These are phyloP conservation scores for Rhizoclosmatium sp. DNA, from an alignment of 192 early-diverging fungal species.

Conservation along the genomic window DNA sequence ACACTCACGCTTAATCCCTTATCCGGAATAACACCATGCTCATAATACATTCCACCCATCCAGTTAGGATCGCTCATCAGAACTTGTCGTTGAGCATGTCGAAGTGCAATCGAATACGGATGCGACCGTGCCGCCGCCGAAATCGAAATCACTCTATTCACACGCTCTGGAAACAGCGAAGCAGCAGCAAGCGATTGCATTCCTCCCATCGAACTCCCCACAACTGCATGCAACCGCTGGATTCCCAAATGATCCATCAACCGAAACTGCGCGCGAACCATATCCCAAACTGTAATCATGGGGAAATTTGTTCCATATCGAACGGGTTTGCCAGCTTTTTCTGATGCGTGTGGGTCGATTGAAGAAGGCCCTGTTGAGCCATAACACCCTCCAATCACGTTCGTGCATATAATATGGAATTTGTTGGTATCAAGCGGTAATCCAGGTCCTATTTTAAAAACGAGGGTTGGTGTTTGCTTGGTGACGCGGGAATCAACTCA, in stretches of 20 bases:
- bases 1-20: constrained; percentile 85
- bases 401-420: constrained; percentile 96
- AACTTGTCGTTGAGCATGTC: constrained; percentile 92
- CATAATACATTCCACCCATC: constrained; percentile 94
- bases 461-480: neutral
- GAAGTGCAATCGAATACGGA: constrained; percentile 94
- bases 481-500: constrained; percentile 11
- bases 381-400: constrained; percentile 96
- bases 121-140: constrained; percentile 93
- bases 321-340: constrained; percentile 25
- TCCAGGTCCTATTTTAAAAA: constrained; percentile 70
- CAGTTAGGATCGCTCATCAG: constrained; percentile 96
- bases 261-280: constrained; percentile 93
- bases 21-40: constrained; percentile 79
- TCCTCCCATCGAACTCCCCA: constrained; percentile 92
- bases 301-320: constrained; percentile 76
- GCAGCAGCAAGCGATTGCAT: constrained; percentile 93
- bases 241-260: constrained; percentile 84
- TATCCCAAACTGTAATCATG: constrained; percentile 82
- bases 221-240: constrained; percentile 81
- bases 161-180: constrained; percentile 81
- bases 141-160: constrained; percentile 82
- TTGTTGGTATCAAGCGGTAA: constrained; percentile 89
- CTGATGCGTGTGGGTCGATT: constrained; percentile 74
- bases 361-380: constrained; percentile 92